Conservation (phyloP, 148 eudicot genomes). For the Silene conica region DNA sequence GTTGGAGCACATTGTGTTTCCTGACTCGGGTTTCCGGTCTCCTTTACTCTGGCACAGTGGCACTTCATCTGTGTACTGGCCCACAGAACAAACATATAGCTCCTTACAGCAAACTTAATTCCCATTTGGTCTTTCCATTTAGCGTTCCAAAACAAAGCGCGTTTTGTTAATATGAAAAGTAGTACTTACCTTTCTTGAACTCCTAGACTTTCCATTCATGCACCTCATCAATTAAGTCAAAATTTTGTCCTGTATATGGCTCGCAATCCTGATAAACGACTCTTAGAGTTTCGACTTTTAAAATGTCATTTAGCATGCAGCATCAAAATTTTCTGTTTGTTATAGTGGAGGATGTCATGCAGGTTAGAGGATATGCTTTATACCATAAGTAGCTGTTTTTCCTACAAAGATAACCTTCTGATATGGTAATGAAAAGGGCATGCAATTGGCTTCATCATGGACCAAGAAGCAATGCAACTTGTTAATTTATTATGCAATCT, state of each 20-base stretch:
- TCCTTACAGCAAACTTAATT: not conserved
- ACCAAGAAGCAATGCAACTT: conserved; percentile 10
- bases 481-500: not conserved
- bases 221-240: no score
- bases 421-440: not conserved
- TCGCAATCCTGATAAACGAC: no score
- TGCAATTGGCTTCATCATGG: conserved; percentile 12
- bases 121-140: not conserved
- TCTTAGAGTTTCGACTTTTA: no score
- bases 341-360: not conserved
- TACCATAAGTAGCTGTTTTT: conserved; percentile 3
- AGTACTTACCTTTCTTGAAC: no score
- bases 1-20: not conserved
- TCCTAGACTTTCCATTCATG: no score
- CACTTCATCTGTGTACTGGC: not conserved
- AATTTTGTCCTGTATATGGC: no score
- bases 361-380: not conserved
- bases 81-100: not conserved
- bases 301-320: not conserved
- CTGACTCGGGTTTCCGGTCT: not conserved
- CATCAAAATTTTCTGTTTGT: not conserved
- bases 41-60: not conserved
- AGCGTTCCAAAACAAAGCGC: not conserved
- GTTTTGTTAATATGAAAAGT: not conserved
- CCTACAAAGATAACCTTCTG: not conserved